phyloP scores from a whole-genome alignment of 768 basidiomycete species.

The Tremella yokohamensis region DNA sequence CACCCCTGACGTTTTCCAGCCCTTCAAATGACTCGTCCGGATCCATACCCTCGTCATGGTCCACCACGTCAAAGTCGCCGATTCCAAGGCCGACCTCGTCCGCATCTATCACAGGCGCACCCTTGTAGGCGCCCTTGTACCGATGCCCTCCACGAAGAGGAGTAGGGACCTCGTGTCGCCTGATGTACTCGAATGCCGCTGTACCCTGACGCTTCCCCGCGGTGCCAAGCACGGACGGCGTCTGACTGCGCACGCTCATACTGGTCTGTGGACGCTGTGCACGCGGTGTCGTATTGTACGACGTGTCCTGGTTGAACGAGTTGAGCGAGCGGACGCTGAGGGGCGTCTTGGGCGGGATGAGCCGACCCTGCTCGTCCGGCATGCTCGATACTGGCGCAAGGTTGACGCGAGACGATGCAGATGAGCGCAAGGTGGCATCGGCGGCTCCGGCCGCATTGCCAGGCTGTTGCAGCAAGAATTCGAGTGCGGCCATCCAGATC shows the following conservation, averaged over 20 bases:
- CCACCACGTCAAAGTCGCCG: constrained; percentile 37
- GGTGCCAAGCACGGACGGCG: constrained; percentile 11
- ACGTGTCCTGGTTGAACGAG: constrained; percentile 17
- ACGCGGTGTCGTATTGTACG: constrained; percentile 26
- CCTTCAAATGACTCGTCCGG: constrained; percentile 76
- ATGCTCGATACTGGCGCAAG: neutral
- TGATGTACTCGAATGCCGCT: constrained; percentile 83
- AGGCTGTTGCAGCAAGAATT: constrained; percentile 81
- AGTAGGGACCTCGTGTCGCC: constrained; percentile 55
- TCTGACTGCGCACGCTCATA: constrained; percentile 21
- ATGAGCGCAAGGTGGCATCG: constrained; percentile 2
- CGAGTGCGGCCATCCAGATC: constrained; percentile 90
- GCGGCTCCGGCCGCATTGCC: constrained; percentile 22
- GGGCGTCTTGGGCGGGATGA: constrained; percentile 25
- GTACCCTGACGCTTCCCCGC: constrained; percentile 84
- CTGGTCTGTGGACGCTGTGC: constrained; percentile 24
- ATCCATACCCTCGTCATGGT: constrained; percentile 47
- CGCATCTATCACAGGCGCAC: constrained; percentile 25
- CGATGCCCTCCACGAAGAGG: constrained; percentile 40
- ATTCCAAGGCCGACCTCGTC: neutral
- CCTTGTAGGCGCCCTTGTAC: constrained; percentile 39
- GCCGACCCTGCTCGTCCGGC: constrained; percentile 39
- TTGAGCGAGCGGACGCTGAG: constrained; percentile 32
- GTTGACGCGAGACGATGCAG: constrained; percentile 2
- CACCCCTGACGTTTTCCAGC: constrained; percentile 82